Base-by-base conservation (phyloP, 75 land plant genomes). In the Pinus taeda region DNA sequence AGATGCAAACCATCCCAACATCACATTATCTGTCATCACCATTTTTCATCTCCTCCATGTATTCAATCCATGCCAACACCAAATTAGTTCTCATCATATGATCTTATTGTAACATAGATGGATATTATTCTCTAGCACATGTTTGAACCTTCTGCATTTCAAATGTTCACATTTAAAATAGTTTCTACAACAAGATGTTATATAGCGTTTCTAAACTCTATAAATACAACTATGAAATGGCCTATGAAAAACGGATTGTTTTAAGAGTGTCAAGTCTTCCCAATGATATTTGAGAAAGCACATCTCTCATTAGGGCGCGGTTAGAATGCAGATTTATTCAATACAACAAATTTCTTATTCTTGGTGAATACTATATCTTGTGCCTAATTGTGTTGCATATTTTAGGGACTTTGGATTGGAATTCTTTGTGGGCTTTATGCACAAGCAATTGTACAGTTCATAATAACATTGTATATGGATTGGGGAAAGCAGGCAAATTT, bases 371-470 rank as follows among this genome's bases (percentile, higher is more conserved):
- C 39, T 39, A 45, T 14, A 6, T 17, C 21, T 39, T 18, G 20
- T 37, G 49, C 71, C 71, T 39, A 18, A 66, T 4, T 66, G 78
- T 24, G 45, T 39, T 59, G 39, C 77, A n/a, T 24, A 24, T 57
- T 55, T 30, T 79, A 93, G 96, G 96, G 96, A 3, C 88, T 93
- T 0, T 93, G 96, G 96, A 64, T 90, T 70, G 96, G 96, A 57
- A 92, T 91, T 30, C 76, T 92, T 36, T 88, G 87, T 66, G 96
- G 89, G 12, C 73, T 91, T 26, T 30, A 72, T 13, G 77, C 81
- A 1, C 94, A 93, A 84, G 77, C 82, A 30, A 21, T 75, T 7
- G 59, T 84, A 11, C 89, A 85, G 22, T 1, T 58, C 2, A 59
- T 61, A 49, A 62, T 91, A n/a, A 92, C 83, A 12, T 20, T 77